Percentiles rank a stretch among this genome's conserved stretches.
phyloP scores from a whole-genome alignment of 495 filamentous ascomycete species.

The Neurospora hispaniola region DNA sequence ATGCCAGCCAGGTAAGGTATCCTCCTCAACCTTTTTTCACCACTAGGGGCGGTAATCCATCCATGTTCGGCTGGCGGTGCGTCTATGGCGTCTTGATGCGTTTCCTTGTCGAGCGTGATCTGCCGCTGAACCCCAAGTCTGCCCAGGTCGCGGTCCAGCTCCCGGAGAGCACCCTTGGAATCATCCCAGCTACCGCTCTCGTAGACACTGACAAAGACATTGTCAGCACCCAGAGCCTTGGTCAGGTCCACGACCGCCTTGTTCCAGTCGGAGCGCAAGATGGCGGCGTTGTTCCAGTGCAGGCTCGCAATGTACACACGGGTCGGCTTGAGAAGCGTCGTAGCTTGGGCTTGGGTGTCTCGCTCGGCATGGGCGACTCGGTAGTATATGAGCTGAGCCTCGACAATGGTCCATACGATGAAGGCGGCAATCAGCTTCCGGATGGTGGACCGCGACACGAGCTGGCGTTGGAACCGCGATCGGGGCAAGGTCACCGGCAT shows the following conservation, averaged over 20 bases:
- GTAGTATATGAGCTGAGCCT: slow-evolving; percentile 22
- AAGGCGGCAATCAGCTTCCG: slow-evolving; percentile 15
- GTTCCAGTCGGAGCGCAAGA: slow-evolving; percentile 55
- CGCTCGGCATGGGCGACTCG: slow-evolving; percentile 16
- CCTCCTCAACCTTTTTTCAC: slow-evolving; percentile 43
- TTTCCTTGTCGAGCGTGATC: slow-evolving; percentile 43
- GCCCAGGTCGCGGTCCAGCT: slow-evolving; percentile 46
- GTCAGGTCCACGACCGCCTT: slow-evolving; percentile 46
- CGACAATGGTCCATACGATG: slow-evolving; percentile 19
- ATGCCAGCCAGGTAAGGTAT: slow-evolving; percentile 59
- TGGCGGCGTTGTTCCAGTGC: slow-evolving; percentile 60
- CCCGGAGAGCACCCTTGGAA: slow-evolving; percentile 52
- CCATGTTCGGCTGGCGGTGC: slow-evolving; percentile 34
- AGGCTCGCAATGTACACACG: slow-evolving; percentile 56
- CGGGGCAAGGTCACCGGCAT: slow-evolving; percentile 6
- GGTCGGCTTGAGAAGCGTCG: slow-evolving; percentile 3
- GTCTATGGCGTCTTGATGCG: slow-evolving; percentile 47
- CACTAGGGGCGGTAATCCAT: slow-evolving; percentile 46
- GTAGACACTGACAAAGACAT: slow-evolving; percentile 59
- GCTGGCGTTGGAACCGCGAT: slow-evolving; percentile 14
- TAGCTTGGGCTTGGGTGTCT: slow-evolving; percentile 3
- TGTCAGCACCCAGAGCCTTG: slow-evolving; percentile 46
- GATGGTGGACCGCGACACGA: slow-evolving; percentile 16
- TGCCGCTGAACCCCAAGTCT: slow-evolving; percentile 40
- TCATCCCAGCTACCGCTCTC: slow-evolving; percentile 66